Conservation (phyloP, 2,329 filamentous ascomycete genomes). For the Fusarium graminum region DNA sequence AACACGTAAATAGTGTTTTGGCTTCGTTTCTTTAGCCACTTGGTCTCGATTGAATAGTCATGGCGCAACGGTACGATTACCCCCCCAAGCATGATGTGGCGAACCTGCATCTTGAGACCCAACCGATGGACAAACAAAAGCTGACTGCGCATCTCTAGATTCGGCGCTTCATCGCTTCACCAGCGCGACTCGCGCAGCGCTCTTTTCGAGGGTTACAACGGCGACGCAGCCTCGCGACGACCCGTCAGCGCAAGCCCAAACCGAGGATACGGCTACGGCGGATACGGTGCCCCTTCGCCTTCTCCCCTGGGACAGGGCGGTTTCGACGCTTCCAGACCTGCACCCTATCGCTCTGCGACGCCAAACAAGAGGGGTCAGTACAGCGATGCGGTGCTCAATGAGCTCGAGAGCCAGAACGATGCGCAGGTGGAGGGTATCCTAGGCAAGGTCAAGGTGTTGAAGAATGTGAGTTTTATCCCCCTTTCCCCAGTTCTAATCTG, state of each 20-base stretch:
- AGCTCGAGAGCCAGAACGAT: constrained; percentile 96
- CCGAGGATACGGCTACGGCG: constrained; percentile 64
- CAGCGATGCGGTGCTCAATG: constrained; percentile 89
- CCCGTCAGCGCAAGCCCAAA: constrained; percentile 62
- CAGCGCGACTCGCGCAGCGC: constrained; percentile 79
- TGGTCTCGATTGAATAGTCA: constrained; percentile 37
- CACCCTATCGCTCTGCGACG: constrained; percentile 72
- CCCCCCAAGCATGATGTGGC: constrained; percentile 16
- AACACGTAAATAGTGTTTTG: constrained; percentile 5
- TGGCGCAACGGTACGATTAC: constrained; percentile 55
- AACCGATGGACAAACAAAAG: neutral
- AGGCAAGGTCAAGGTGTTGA: constrained; percentile 89
- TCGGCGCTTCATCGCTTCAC: constrained; percentile 76
- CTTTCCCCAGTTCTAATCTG: neutral
- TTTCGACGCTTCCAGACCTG: constrained; percentile 26
- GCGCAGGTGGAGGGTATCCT: constrained; percentile 89
- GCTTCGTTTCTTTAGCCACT: constrained; percentile 2
- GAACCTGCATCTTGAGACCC: constrained; percentile 20
- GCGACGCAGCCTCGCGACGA: constrained; percentile 56
- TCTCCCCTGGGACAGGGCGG: constrained; percentile 35
- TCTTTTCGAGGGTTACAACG: constrained; percentile 80
- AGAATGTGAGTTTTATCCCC: constrained; percentile 75
- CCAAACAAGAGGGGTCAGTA: constrained; percentile 89
- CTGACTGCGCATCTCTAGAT: constrained; percentile 61
- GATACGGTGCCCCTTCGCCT: constrained; percentile 47